Percentiles rank a stretch among this genome's conserved stretches.
Conservation (phyloP, 306 rosid genomes). For the Cicer yamashitae region DNA sequence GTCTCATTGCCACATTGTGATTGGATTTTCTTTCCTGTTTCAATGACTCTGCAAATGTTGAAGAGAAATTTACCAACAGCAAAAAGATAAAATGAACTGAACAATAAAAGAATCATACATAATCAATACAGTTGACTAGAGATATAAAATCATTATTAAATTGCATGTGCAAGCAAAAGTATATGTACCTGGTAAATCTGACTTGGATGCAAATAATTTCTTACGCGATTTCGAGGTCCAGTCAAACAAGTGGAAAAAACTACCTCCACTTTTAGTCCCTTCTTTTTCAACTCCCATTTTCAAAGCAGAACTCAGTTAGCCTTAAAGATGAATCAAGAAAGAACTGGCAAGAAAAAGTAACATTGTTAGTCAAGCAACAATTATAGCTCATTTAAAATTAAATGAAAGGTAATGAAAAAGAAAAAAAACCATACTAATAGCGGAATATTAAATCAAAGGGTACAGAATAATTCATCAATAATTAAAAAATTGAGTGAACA, state of each 20-base stretch:
- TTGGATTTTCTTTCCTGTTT: constrained; percentile 61
- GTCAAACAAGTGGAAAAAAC: constrained; percentile 88
- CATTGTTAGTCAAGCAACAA: constrained; percentile 33
- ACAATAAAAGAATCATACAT: constrained; percentile 6
- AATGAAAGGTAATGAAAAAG: constrained; percentile 8
- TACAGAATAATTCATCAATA: constrained; percentile 6
- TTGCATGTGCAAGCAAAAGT: constrained; percentile 8
- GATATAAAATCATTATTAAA: background rate
- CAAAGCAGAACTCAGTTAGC: constrained; percentile 45
- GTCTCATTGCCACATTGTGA: constrained; percentile 57
- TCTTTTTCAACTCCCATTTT: constrained; percentile 87
- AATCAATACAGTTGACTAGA: constrained; percentile 14
- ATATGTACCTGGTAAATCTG: constrained; percentile 66
- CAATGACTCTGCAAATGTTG: constrained; percentile 52
- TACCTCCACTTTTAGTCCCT: constrained; percentile 67
- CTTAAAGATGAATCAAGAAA: constrained; percentile 45
- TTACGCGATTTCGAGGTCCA: constrained; percentile 91
- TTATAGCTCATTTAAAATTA: constrained; percentile 41
- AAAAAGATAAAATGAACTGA: constrained; percentile 35
- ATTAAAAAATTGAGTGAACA: background rate
- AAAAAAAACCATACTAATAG: background rate
- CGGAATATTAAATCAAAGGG: background rate
- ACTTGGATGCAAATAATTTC: constrained; percentile 74
- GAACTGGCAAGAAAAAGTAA: constrained; percentile 33
- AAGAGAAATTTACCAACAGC: constrained; percentile 22